A percentile compares a stretch with the other conserved stretches of the same genome.
Conservation (phyloP, 345 rosid species). For the Dimocarpus longan region DNA sequence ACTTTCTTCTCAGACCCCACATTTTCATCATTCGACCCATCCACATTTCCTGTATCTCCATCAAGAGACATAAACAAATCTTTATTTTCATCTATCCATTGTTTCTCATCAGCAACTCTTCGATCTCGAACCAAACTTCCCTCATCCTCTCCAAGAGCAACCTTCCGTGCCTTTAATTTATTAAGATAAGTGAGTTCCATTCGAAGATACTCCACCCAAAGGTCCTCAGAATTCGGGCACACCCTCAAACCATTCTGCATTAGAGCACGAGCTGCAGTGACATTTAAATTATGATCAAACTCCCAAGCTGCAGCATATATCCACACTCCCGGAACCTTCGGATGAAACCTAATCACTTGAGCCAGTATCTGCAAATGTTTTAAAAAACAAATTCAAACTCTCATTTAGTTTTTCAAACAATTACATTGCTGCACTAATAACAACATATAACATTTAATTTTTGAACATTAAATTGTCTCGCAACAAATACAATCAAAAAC, state of each 20-base stretch:
- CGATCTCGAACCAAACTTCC: constrained; percentile 56
- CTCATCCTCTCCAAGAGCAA: constrained; percentile 77
- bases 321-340: constrained; percentile 85
- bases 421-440: not conserved
- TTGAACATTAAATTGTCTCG: not conserved
- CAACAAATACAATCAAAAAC: not conserved
- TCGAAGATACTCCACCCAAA: constrained; percentile 90
- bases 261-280: constrained; percentile 78
- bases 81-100: constrained; percentile 70
- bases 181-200: constrained; percentile 92
- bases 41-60: constrained; percentile 34
- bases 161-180: constrained; percentile 78
- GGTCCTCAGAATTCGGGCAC: constrained; percentile 77
- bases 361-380: constrained; percentile 60
- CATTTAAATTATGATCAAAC: constrained; percentile 80
- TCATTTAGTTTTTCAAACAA: not conserved
- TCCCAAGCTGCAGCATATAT: constrained; percentile 99
- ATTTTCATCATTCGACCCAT: constrained; percentile 40
- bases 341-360: constrained; percentile 82
- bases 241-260: constrained; percentile 89
- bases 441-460: not conserved
- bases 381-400: not conserved
- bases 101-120: constrained; percentile 40
- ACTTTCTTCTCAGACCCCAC: constrained; percentile 44
- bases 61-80: constrained; percentile 73